Conservation (phyloP, 2,329 filamentous ascomycete species). For the Sporothrix pallida region DNA sequence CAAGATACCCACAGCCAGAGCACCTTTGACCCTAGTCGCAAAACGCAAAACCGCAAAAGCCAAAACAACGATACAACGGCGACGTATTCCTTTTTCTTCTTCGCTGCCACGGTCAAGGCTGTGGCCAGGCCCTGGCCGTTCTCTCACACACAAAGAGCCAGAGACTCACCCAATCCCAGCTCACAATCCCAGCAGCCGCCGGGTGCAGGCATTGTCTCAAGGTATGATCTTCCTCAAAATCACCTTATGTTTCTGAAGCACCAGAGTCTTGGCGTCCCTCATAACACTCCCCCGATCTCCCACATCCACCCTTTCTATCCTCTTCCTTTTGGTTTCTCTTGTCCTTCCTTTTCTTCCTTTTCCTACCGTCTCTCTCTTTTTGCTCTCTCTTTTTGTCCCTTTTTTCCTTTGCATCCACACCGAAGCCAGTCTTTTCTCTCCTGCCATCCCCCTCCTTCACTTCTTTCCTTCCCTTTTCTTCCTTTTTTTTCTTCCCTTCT, state of each 20-base stretch:
- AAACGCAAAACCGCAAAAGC: slow-evolving; percentile 25
- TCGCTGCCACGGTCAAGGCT: slow-evolving; percentile 8
- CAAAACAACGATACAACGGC: slow-evolving; percentile 29
- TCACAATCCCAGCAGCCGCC: slow-evolving; percentile 39
- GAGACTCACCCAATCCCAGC: slow-evolving; percentile 16
- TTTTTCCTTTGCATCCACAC: slow-evolving; percentile 34
- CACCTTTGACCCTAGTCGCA: slow-evolving; percentile 27
- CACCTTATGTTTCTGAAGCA: slow-evolving; percentile 49
- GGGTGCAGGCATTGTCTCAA: slow-evolving; percentile 47
- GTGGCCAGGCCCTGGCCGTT: not conserved
- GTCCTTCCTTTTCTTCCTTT: slow-evolving; percentile 41
- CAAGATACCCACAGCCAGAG: slow-evolving; percentile 29
- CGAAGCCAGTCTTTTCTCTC: slow-evolving; percentile 26
- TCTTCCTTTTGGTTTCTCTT: slow-evolving; percentile 9
- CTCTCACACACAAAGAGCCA: not conserved
- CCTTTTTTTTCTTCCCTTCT: slow-evolving; percentile 26
- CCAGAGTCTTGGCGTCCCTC: slow-evolving; percentile 46
- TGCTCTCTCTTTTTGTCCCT: slow-evolving; percentile 29
- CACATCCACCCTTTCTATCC: not conserved
- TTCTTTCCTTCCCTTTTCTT: slow-evolving; percentile 27
- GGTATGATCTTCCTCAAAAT: slow-evolving; percentile 54
- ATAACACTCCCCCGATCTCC: slow-evolving; percentile 41
- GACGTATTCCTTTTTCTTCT: not conserved
- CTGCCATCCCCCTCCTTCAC: not conserved
- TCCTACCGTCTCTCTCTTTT: slow-evolving; percentile 33